Conservation (phyloP, 2,329 filamentous ascomycete species). For the Acrocalymma vagum region DNA sequence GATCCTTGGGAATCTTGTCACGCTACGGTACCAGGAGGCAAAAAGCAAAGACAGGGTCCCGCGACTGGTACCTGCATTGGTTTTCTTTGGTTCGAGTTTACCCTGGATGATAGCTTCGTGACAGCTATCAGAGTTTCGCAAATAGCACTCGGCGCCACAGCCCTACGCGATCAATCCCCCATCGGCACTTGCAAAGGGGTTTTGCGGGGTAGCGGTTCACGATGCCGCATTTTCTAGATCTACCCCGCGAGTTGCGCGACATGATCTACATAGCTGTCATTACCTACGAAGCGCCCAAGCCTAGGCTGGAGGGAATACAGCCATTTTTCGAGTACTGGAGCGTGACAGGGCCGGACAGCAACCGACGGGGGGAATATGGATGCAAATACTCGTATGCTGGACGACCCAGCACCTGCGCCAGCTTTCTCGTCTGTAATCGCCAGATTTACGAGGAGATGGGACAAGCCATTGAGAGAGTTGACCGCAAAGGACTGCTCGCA, state of each 20-base stretch:
- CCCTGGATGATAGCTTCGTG: constrained; percentile 1
- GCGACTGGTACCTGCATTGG: too few relatives aligned
- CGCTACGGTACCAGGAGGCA: too few relatives aligned
- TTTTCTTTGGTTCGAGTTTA: background rate
- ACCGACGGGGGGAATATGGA: constrained; percentile 29
- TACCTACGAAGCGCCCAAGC: constrained; percentile 28
- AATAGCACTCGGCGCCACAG: background rate
- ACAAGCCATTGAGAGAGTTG: constrained; percentile 27
- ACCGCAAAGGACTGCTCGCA: constrained; percentile 20
- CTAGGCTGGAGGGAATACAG: constrained; percentile 25
- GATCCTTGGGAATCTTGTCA: too few relatives aligned
- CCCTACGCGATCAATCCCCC: background rate
- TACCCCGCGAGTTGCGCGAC: constrained; percentile 45
- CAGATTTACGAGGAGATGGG: constrained; percentile 41
- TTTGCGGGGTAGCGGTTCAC: background rate
- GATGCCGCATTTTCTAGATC: constrained; percentile 35
- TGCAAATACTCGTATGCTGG: constrained; percentile 32
- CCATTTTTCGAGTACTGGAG: constrained; percentile 24
- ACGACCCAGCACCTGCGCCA: constrained; percentile 37
- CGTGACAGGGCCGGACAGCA: constrained; percentile 21
- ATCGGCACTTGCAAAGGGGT: background rate
- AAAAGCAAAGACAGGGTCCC: too few relatives aligned
- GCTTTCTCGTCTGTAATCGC: constrained; percentile 36
- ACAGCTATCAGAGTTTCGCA: constrained; percentile 6
- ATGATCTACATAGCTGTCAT: constrained; percentile 41